Percentiles rank a stretch among this genome's conserved stretches.
Evolutionary conservation across 164 flowering plant species (phyloP).

Genomic region (Piper longum): DNA sequence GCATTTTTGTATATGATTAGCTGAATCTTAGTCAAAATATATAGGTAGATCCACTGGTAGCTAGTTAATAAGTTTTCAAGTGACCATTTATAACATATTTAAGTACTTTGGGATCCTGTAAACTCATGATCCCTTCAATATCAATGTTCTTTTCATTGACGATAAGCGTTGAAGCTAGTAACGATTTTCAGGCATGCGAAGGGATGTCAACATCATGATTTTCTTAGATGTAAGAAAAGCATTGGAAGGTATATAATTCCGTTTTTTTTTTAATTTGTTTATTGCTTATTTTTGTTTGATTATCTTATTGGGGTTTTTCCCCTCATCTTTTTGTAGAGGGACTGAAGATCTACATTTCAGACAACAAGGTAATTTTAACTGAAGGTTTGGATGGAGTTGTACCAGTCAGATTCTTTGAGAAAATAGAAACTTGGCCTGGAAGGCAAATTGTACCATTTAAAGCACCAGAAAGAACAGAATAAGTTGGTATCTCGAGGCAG

Average conservation of each 20-base stretch:
- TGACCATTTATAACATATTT: too few relatives aligned
- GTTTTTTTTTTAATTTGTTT: background rate
- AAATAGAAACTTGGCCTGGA: slow-evolving; percentile 78
- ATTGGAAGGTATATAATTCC: slow-evolving; percentile 45
- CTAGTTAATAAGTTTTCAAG: too few relatives aligned
- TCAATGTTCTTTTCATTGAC: background rate
- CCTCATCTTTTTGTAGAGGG: slow-evolving; percentile 33
- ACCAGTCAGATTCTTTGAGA: slow-evolving; percentile 59
- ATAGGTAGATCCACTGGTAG: too few relatives aligned
- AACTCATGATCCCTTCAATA: too few relatives aligned
- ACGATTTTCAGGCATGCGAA: slow-evolving; percentile 58
- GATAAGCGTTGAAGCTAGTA: background rate
- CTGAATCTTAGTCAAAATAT: too few relatives aligned
- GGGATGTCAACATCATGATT: slow-evolving; percentile 58
- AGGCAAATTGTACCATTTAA: slow-evolving; percentile 42
- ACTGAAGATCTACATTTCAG: slow-evolving; percentile 82
- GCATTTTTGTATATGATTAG: too few relatives aligned
- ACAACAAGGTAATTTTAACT: slow-evolving; percentile 77
- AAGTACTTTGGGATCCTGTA: too few relatives aligned
- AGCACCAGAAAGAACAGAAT: background rate
- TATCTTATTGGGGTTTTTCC: background rate
- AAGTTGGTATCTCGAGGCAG: background rate
- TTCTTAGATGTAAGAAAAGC: slow-evolving; percentile 73
- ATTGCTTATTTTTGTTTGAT: background rate
- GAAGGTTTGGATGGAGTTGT: slow-evolving; percentile 90